phyloP scores from a whole-genome alignment of 768 basidiomycete species.

The Trametopsis cervina region DNA sequence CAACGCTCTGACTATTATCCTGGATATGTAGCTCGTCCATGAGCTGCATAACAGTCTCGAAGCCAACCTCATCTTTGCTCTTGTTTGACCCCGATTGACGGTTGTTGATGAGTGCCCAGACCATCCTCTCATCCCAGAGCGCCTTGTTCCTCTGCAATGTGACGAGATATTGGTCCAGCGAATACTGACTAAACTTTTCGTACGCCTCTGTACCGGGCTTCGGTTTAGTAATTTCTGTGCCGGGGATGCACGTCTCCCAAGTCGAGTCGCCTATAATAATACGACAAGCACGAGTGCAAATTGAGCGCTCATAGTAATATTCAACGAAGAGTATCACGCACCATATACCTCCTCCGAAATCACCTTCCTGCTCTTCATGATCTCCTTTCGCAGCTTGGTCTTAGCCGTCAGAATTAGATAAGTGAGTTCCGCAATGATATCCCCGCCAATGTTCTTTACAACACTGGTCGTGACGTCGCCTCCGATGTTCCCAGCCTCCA shows the following conservation, averaged over 20 bases:
- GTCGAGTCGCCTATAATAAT: not conserved
- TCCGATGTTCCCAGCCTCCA: slow-evolving; percentile 17
- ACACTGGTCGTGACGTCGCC: slow-evolving; percentile 12
- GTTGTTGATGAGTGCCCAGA: not conserved
- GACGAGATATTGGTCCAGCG: not conserved
- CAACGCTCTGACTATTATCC: too few species aligned
- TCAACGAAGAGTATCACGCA: too few species aligned
- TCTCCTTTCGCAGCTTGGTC: slow-evolving; percentile 23
- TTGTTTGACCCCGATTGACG: not conserved
- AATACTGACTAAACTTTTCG: not conserved
- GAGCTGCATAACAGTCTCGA: not conserved
- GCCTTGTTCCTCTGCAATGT: not conserved
- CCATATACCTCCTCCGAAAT: too few species aligned
- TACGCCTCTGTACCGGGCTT: not conserved
- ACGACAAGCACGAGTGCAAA: too few species aligned
- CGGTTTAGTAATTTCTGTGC: not conserved
- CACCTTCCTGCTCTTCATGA: slow-evolving; percentile 29
- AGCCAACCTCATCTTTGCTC: not conserved
- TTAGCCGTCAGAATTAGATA: slow-evolving; percentile 27
- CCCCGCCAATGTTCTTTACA: slow-evolving; percentile 17
- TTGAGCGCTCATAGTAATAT: too few species aligned
- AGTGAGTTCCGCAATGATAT: slow-evolving; percentile 21
- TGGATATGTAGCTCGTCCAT: not conserved
- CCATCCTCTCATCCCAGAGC: not conserved
- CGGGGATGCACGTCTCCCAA: not conserved